Percentiles rank a stretch among this genome's conserved stretches.
phyloP scores from a whole-genome alignment of 352 stramenopile genomes.

The Phytophthora lateralis region DNA sequence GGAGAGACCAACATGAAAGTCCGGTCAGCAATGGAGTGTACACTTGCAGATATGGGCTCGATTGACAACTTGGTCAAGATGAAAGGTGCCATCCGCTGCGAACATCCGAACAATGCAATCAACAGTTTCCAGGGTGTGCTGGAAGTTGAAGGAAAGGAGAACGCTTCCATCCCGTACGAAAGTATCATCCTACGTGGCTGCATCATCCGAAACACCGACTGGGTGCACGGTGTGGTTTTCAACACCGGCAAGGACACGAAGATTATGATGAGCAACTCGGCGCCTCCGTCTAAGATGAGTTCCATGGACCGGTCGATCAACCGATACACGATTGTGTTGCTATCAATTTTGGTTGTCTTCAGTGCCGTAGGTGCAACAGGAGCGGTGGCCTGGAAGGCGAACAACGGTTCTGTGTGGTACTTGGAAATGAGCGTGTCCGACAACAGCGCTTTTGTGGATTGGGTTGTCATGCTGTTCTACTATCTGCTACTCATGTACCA shows the following conservation, averaged over 20 bases:
- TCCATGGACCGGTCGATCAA: slow-evolving; percentile 87
- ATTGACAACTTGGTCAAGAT: slow-evolving; percentile 52
- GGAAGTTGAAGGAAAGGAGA: slow-evolving; percentile 51
- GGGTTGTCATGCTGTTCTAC: slow-evolving; percentile 90
- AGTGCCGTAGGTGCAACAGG: slow-evolving; percentile 64
- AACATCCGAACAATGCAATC: slow-evolving; percentile 89
- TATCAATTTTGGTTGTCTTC: slow-evolving; percentile 70
- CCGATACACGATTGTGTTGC: slow-evolving; percentile 71
- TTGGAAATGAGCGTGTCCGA: slow-evolving; percentile 43
- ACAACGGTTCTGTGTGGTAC: slow-evolving; percentile 63
- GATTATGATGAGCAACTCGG: slow-evolving; percentile 90
- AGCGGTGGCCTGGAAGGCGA: slow-evolving; percentile 59
- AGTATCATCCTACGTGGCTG: slow-evolving; percentile 91
- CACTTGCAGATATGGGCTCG: slow-evolving; percentile 53
- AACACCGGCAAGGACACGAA: slow-evolving; percentile 96
- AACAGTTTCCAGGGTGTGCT: slow-evolving; percentile 92
- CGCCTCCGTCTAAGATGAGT: slow-evolving; percentile 86
- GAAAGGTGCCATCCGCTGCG: slow-evolving; percentile 69
- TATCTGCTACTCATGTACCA: slow-evolving; percentile 97
- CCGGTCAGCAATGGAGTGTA: slow-evolving; percentile 77
- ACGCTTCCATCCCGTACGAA: slow-evolving; percentile 77
- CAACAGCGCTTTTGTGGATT: slow-evolving; percentile 48
- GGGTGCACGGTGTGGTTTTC: slow-evolving; percentile 90
- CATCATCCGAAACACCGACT: slow-evolving; percentile 93
- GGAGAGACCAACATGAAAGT: slow-evolving; percentile 95